Conservation (phyloP, 2,329 filamentous ascomycete genomes). For the Onygena corvina region DNA sequence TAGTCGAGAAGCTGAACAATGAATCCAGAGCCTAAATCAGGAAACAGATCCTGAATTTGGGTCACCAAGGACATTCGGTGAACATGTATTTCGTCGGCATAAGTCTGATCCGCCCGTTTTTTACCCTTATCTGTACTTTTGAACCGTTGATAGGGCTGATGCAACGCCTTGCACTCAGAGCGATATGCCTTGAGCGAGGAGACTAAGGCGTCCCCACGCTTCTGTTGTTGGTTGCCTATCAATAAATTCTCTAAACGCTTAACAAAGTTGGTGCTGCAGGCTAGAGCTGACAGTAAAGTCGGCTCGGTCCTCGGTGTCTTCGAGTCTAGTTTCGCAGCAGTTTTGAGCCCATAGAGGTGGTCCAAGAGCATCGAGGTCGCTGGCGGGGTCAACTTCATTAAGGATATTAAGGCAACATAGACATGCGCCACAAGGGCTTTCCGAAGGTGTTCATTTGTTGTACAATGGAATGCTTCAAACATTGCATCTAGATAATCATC, state of each 20-base stretch:
- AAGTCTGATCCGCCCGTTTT: slow-evolving; percentile 22
- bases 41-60: slow-evolving; percentile 88
- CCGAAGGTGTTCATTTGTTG: slow-evolving; percentile 50
- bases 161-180: slow-evolving; percentile 27
- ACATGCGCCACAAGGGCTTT: slow-evolving; percentile 58
- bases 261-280: slow-evolving; percentile 67
- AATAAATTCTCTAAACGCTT: slow-evolving; percentile 30
- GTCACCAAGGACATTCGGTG: slow-evolving; percentile 75
- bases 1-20: slow-evolving; percentile 66
- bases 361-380: slow-evolving; percentile 68
- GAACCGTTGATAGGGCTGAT: slow-evolving; percentile 33
- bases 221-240: slow-evolving; percentile 23
- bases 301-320: slow-evolving; percentile 29
- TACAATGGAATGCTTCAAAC: slow-evolving; percentile 37
- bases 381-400: slow-evolving; percentile 54
- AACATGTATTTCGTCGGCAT: slow-evolving; percentile 49
- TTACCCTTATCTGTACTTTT: slow-evolving; percentile 33
- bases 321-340: slow-evolving; percentile 52
- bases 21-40: slow-evolving; percentile 72
- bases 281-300: slow-evolving; percentile 67
- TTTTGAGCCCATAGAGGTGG: slow-evolving; percentile 68
- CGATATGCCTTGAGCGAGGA: slow-evolving; percentile 31
- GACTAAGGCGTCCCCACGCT: slow-evolving; percentile 32
- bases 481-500: slow-evolving; percentile 79
- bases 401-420: slow-evolving; percentile 62